Evolutionary conservation across 106 monocot genomes (phyloP).

Genomic region (Iris macrosiphon): DNA sequence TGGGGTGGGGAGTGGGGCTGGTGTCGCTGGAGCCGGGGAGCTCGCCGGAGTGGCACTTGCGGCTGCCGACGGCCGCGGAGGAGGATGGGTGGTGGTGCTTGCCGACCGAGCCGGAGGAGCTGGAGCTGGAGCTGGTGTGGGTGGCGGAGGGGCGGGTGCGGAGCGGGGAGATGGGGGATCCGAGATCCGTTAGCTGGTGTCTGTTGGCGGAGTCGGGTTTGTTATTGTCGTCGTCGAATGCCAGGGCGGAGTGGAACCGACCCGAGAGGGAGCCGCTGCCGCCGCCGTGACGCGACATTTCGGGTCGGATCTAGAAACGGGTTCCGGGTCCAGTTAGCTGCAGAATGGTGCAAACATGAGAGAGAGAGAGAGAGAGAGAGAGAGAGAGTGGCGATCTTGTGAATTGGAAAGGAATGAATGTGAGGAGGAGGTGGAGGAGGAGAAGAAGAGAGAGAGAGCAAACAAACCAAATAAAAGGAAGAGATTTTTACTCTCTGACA

Average conservation of each 20-base stretch:
- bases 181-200: slow-evolving; percentile 39
- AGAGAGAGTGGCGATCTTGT: too few species aligned
- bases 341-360: too few species aligned
- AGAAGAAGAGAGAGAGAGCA: too few species aligned
- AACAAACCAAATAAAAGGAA: too few species aligned
- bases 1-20: background rate
- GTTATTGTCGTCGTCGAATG: slow-evolving; percentile 37
- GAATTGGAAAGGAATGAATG: too few species aligned
- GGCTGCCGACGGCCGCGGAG: slow-evolving; percentile 1
- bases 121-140: slow-evolving; percentile 6
- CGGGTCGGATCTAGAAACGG: too few species aligned
- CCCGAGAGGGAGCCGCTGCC: slow-evolving; percentile 16
- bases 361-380: too few species aligned
- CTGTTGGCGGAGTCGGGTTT: slow-evolving; percentile 55
- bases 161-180: slow-evolving; percentile 61
- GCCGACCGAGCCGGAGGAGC: slow-evolving; percentile 10
- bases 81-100: slow-evolving; percentile 3
- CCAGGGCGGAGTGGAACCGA: slow-evolving; percentile 22
- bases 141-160: slow-evolving; percentile 7
- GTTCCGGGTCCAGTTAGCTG: too few species aligned
- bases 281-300: slow-evolving; percentile 21
- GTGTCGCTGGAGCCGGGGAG: slow-evolving; percentile 7
- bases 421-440: too few species aligned
- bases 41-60: slow-evolving; percentile 12
- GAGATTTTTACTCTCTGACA: too few species aligned